Percentiles rank a stretch among this genome's conserved stretches.
Conservation (phyloP, 495 filamentous ascomycete genomes). For the Emericellopsis terricola region DNA sequence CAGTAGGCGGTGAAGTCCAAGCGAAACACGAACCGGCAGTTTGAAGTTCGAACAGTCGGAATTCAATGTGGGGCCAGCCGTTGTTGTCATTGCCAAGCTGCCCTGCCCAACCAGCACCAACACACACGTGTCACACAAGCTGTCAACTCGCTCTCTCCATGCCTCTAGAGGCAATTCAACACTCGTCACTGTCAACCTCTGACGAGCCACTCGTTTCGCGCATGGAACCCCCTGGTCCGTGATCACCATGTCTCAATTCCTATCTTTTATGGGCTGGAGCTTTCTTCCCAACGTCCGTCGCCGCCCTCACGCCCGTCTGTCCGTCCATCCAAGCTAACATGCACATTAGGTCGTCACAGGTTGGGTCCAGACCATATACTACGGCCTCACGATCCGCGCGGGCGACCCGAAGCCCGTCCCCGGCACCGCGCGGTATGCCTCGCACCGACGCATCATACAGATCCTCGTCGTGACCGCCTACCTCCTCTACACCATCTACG, state of each 20-base stretch:
- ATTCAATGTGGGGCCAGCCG: no score
- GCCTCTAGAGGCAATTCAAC: not conserved
- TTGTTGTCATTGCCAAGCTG: no score
- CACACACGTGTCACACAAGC: no score
- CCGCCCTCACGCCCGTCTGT: slow-evolving; percentile 1
- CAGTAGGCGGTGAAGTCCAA: no score
- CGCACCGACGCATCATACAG: slow-evolving; percentile 65
- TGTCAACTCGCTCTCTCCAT: no score
- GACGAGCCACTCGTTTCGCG: no score
- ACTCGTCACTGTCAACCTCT: no score
- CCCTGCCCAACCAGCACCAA: no score
- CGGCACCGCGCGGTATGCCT: slow-evolving; percentile 44
- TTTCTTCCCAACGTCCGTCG: slow-evolving; percentile 56
- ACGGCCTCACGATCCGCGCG: slow-evolving; percentile 77
- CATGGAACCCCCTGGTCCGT: no score
- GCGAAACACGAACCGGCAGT: no score
- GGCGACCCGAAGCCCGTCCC: slow-evolving; percentile 69
- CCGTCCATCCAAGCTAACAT: not conserved
- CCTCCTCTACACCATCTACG: slow-evolving; percentile 85
- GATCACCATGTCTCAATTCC: slow-evolving; percentile 22
- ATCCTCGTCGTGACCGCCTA: slow-evolving; percentile 66
- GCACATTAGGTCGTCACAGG: slow-evolving; percentile 50
- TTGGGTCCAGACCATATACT: slow-evolving; percentile 67
- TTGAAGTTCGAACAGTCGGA: no score
- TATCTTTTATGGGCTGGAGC: slow-evolving; percentile 66